Conservation (phyloP, 192 early-diverging fungal genomes). For the Oehlia diaphana region DNA sequence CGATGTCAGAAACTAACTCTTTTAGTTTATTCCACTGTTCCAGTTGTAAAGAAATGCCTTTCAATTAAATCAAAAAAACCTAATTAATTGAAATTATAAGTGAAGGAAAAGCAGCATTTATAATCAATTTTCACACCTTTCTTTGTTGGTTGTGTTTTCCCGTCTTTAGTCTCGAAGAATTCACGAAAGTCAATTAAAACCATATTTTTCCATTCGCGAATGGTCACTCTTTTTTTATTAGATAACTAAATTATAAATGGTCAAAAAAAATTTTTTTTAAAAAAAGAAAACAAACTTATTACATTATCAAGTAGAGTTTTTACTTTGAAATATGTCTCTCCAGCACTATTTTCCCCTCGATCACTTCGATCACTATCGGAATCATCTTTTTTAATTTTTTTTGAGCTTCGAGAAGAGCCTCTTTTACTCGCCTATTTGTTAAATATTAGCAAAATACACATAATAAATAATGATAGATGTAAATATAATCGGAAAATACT, state of each 20-base stretch:
- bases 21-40: constrained; percentile 25
- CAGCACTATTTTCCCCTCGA: constrained; percentile 1
- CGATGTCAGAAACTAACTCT: constrained; percentile 8
- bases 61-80: background rate
- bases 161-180: constrained; percentile 1
- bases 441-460: background rate
- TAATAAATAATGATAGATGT: background rate
- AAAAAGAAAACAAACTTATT: background rate
- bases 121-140: background rate
- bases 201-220: constrained; percentile 20
- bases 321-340: constrained; percentile 21
- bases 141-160: background rate
- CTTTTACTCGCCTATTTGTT: background rate
- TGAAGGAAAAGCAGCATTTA: background rate
- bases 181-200: constrained; percentile 18
- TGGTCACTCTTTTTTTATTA: constrained; percentile 10
- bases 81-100: background rate
- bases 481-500: background rate
- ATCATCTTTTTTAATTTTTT: background rate
- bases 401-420: background rate
- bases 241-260: background rate
- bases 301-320: background rate
- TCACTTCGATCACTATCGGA: background rate
- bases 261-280: background rate
- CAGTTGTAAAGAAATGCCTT: constrained; percentile 16